Base-by-base conservation (phyloP, 768 basidiomycete species). In the Tulasnella sp. region DNA sequence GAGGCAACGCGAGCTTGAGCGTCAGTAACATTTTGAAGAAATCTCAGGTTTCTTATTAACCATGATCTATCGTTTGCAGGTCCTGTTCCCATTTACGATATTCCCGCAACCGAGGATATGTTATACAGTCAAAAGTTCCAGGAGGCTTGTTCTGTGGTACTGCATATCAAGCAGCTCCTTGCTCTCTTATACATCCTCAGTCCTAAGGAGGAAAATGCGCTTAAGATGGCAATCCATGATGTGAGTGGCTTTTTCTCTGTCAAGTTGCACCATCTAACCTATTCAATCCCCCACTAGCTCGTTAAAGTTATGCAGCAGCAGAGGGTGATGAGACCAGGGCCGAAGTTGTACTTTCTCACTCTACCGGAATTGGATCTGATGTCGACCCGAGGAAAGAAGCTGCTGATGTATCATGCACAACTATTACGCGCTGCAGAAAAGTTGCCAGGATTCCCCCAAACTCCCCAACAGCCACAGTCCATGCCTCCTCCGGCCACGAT, bases 181-280 rank as follows among this genome's bases (percentile, higher is more conserved):
- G 22, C 34, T 22, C 20, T 33, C 16, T 51, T 51, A 10, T 27
- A 25, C 24, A 1, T 42, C 10, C 37, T 51, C 4, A 24, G 28
- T 51, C 49, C 49, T 7, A 25, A 51, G 22, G 49, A 51, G 19
- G 40, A 41, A 28, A 8, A 40, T 5, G 49, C 41, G 49, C 39
- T 51, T 19, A 51, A 51, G n/a, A 27, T 42, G 28, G 49, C 44
- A 20, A 34, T 40, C 13, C 28, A 41, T 6, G 35, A 29, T 22
- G 49, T 51, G 20, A 24, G 49, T 31, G 20, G 25, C 15, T 33
- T 31, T 27, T 31, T 9, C 25, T 10, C 12, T 28, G 16, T 28
- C 22, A 15, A 19, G 29, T 43, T n/a, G n/a, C n/a, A n/a, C n/a
- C n/a, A n/a, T n/a, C n/a, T n/a, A n/a, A n/a, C n/a, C n/a, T n/a